These are phyloP conservation scores for Phytopythium sindhum DNA, from an alignment of 352 stramenopile genomes.

Conservation along the genomic window DNA sequence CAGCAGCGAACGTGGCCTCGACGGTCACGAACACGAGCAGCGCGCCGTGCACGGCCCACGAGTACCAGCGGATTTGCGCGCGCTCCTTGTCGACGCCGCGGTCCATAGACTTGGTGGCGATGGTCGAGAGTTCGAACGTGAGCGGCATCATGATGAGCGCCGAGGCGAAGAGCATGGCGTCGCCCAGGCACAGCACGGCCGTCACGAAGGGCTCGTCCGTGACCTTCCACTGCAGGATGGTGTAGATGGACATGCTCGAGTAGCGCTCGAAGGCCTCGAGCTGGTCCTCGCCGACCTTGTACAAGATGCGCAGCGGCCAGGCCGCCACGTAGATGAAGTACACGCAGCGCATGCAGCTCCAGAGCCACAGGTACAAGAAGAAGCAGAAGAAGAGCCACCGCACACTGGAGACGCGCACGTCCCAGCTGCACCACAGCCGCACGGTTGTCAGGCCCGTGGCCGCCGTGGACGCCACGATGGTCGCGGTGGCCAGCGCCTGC, in stretches of 20 bases:
- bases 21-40: conserved; percentile 26
- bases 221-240: conserved; percentile 32
- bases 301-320: conserved; percentile 18
- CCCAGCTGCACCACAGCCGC: conserved; percentile 37
- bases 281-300: conserved; percentile 15
- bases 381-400: conserved; percentile 65
- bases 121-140: conserved; percentile 43
- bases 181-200: conserved; percentile 30
- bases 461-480: conserved; percentile 32
- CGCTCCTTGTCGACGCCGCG: conserved; percentile 38
- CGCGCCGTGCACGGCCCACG: conserved; percentile 21
- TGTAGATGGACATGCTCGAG: conserved; percentile 40
- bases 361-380: conserved; percentile 46
- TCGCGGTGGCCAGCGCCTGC: conserved; percentile 27
- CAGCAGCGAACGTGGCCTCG: conserved; percentile 29
- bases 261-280: conserved; percentile 30
- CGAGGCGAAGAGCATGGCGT: conserved; percentile 35
- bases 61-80: conserved; percentile 30
- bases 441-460: conserved; percentile 39
- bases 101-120: conserved; percentile 49
- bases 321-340: conserved; percentile 42
- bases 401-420: conserved; percentile 48
- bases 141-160: conserved; percentile 51
- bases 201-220: conserved; percentile 27
- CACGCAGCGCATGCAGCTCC: conserved; percentile 29